Conservation (phyloP, 371 early-diverging fungal species). For the Lichtheimia ramosa region DNA sequence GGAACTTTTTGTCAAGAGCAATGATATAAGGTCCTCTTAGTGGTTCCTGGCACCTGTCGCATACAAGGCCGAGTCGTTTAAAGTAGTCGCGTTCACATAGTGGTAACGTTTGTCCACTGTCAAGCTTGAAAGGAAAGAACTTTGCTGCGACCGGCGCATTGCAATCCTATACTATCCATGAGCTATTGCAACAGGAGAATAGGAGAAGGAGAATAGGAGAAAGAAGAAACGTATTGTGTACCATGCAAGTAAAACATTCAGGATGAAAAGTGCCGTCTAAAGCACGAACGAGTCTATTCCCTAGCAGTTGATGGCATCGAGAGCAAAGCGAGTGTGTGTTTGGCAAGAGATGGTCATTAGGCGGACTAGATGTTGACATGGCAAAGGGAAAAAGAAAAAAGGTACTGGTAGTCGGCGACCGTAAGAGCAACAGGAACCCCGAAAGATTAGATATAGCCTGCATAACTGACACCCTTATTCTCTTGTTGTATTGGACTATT, state of each 20-base stretch:
- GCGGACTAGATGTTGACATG: too few relatives aligned
- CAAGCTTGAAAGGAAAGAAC: conserved; percentile 77
- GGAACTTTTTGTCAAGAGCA: conserved; percentile 90
- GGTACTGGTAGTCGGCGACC: too few relatives aligned
- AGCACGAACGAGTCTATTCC: conserved; percentile 84
- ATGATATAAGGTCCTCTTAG: conserved; percentile 91
- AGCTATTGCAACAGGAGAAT: not conserved
- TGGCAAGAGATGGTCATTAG: not conserved
- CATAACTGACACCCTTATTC: too few relatives aligned
- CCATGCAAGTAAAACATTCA: conserved; percentile 88
- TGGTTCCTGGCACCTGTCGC: conserved; percentile 87
- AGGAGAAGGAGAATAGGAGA: not conserved
- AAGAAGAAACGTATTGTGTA: conserved; percentile 32
- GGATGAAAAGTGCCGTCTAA: conserved; percentile 81
- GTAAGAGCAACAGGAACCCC: too few relatives aligned
- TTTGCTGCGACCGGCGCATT: conserved; percentile 76
- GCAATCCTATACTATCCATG: conserved; percentile 66
- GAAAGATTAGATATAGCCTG: too few relatives aligned
- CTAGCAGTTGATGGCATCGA: conserved; percentile 23
- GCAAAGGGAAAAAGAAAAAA: too few relatives aligned
- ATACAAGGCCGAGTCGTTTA: conserved; percentile 80
- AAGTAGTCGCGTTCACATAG: conserved; percentile 90
- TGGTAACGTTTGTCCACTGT: conserved; percentile 62
- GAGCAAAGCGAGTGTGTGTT: conserved; percentile 12
- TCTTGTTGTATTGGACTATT: too few relatives aligned